phyloP scores from a whole-genome alignment of 768 basidiomycete genomes.

The Suillus alpinus region DNA sequence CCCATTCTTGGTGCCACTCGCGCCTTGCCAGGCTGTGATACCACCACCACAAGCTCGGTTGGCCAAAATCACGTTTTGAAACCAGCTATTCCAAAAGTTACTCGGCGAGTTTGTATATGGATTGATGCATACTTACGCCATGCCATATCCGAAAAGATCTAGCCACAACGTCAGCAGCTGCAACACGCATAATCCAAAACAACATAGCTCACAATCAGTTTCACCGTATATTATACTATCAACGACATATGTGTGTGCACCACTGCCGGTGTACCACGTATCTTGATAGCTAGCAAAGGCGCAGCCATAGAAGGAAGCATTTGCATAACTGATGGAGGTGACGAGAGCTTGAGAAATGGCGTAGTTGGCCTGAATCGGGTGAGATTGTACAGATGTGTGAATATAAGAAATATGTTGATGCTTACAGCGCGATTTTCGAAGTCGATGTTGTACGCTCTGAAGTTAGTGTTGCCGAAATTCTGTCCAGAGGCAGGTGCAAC shows the following conservation, averaged over 20 bases:
- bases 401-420: background rate
- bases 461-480: conserved; percentile 53
- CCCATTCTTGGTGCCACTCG: conserved; percentile 41
- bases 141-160: conserved; percentile 44
- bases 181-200: background rate
- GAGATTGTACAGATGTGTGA: background rate
- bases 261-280: conserved; percentile 63
- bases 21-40: conserved; percentile 63
- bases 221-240: conserved; percentile 63
- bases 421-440: conserved; percentile 65
- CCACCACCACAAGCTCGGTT: conserved; percentile 66
- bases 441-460: conserved; percentile 66
- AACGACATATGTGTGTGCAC: conserved; percentile 55
- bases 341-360: conserved; percentile 61
- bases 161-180: background rate
- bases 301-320: conserved; percentile 63
- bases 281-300: conserved; percentile 63
- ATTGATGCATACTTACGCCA: conserved; percentile 39
- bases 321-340: conserved; percentile 60
- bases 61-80: conserved; percentile 56
- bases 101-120: too few relatives aligned
- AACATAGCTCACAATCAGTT: conserved; percentile 52
- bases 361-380: conserved; percentile 42
- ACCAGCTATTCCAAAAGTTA: conserved; percentile 41
- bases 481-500: conserved; percentile 51